Evolutionary conservation across 2,329 filamentous ascomycete species (phyloP), one percentile per base, ranked within the genome.

Genomic region (Pyrenochaeta sp.): DNA sequence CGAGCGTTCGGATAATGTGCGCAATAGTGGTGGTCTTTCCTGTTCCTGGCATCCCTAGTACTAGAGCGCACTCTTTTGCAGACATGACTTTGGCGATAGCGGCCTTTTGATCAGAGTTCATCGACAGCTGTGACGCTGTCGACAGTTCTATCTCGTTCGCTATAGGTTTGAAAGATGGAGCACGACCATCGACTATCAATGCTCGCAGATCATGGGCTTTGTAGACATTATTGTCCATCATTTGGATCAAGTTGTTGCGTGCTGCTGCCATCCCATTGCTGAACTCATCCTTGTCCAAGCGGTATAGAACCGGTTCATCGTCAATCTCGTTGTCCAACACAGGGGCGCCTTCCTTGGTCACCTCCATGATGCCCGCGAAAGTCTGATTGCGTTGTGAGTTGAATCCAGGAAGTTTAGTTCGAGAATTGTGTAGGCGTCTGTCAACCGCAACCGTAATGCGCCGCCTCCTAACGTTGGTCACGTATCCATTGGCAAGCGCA

Each of bases 21-120:
- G 94, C 92, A 68, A 99, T 98, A 0, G 95, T 99, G 0, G 95
- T 99, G 2, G 95, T 99, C 77, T 99, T 99, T 52, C 95, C 95
- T 0, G 95, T 99, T 7, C 95, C 95, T 1, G 95, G 95, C 95
- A 99, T 99, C 23, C 95, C 95, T 17, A 99, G 85, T 11, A 99
- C 93, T n/a, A 99, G 82, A 7, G 95, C 94, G 75, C 98, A 99
- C 77, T 99, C 93, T 63, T 90, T 86, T 2, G 95, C 94, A 67
- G 90, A 92, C 90, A 99, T 96, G 33, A 99, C 94, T 75, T 97
- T 98, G 64, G 92, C 85, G 46, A 99, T 92, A 0, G 95, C 95
- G 52, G 83, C 84, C 67, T 84, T 87, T 75, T 99, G 95, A 70
- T 98, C 95, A 9, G 90, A 82, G 62, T 99, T 99, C 64, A 99